A percentile compares a stretch with the other conserved stretches of the same genome.
Evolutionary conservation across 129 eudicot genomes (phyloP).

Genomic region (Ambrosia artemisiifolia): DNA sequence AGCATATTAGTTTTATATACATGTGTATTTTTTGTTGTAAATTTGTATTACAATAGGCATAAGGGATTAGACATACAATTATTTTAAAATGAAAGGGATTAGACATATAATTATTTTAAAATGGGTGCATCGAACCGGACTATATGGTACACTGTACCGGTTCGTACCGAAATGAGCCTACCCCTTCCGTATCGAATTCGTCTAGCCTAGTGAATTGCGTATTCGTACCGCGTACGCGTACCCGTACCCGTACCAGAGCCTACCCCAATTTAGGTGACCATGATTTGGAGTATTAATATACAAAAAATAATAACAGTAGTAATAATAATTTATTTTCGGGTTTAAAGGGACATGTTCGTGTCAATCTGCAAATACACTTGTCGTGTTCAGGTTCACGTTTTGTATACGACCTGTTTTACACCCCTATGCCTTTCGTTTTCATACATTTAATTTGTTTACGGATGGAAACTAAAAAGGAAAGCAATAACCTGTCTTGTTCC

Average conservation of each 20-base stretch:
- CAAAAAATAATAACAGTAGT: background rate
- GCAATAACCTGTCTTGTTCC: slow-evolving; percentile 84
- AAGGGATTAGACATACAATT: no score
- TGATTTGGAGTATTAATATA: background rate
- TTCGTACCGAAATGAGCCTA: no score
- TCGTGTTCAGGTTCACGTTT: background rate
- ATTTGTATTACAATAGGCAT: no score
- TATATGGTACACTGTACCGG: no score
- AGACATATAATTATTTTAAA: no score
- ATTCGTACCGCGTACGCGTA: no score
- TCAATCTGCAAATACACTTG: background rate
- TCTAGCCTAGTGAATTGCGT: no score
- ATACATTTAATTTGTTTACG: background rate
- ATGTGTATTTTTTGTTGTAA: background rate
- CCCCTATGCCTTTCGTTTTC: background rate
- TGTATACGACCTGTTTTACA: background rate
- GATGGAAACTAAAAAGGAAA: background rate
- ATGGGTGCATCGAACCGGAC: no score
- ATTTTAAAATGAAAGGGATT: no score
- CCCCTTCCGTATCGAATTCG: no score
- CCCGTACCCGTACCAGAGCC: no score
- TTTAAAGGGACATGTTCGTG: background rate
- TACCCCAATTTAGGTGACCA: no score
- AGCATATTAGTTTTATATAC: background rate
- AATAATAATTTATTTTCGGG: background rate